Conservation (phyloP, 2,329 filamentous ascomycete species). For the Aspergillus versicolor region DNA sequence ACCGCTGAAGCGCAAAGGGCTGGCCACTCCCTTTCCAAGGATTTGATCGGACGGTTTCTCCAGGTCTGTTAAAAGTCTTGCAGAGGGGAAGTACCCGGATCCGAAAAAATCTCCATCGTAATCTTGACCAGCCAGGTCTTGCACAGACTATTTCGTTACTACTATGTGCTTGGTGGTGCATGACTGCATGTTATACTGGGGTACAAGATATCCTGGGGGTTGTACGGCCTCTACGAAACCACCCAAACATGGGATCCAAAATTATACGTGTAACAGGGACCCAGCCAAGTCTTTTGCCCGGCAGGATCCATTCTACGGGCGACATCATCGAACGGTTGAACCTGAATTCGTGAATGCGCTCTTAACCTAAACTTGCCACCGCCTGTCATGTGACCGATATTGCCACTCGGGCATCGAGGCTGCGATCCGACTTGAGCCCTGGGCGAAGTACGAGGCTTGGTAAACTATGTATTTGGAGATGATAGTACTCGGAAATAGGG, state of each 20-base stretch:
- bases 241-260: neutral
- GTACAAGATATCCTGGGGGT: neutral
- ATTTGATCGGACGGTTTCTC: neutral
- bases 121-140: neutral
- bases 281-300: neutral
- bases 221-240: neutral
- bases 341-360: neutral
- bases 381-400: slow-evolving; percentile 3
- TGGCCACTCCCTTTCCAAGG: slow-evolving; percentile 1
- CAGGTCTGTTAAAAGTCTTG: neutral
- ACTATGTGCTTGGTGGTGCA: neutral
- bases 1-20: neutral
- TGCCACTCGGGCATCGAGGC: neutral
- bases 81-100: neutral
- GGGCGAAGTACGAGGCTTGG: no score
- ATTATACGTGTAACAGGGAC: neutral
- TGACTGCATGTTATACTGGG: neutral
- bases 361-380: neutral
- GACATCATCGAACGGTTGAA: neutral
- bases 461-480: neutral
- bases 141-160: no score
- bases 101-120: neutral
- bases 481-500: neutral
- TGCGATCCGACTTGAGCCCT: neutral
- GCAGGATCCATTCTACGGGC: neutral